Conservation (phyloP, 1,139 yeast species). For the Zygosaccharomyces pseudobailii region DNA sequence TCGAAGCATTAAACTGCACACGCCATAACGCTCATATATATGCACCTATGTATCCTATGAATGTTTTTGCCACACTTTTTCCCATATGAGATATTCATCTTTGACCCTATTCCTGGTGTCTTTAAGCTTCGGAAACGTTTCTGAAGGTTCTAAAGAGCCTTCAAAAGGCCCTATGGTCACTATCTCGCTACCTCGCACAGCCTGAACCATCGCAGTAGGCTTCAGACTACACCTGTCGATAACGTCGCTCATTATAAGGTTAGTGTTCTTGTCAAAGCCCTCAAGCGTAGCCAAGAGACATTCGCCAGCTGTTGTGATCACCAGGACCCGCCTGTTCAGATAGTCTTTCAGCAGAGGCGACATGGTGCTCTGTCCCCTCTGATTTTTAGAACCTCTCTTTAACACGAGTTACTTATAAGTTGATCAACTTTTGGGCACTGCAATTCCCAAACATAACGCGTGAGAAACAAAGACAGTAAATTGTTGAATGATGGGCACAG, state of each 20-base stretch:
- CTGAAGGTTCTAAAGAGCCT: constrained; percentile 38
- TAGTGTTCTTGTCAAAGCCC: constrained; percentile 80
- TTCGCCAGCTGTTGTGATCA: constrained; percentile 82
- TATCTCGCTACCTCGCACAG: constrained; percentile 79
- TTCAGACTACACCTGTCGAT: constrained; percentile 45
- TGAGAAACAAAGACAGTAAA: not conserved
- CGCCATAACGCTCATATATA: constrained; percentile 16
- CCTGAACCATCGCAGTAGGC: constrained; percentile 23
- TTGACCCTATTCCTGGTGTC: constrained; percentile 37
- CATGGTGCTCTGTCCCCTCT: constrained; percentile 16
- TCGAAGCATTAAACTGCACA: constrained; percentile 5
- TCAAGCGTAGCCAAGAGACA: constrained; percentile 62
- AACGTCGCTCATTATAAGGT: constrained; percentile 60
- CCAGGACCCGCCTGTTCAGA: constrained; percentile 48
- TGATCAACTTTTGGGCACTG: not conserved
- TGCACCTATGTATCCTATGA: constrained; percentile 17
- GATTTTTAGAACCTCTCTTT: not conserved
- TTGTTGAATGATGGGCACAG: not conserved
- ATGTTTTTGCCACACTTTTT: constrained; percentile 18
- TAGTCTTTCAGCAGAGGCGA: constrained; percentile 32
- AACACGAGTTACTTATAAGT: not conserved
- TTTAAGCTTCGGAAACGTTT: constrained; percentile 22
- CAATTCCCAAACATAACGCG: not conserved
- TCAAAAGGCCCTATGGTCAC: constrained; percentile 70
- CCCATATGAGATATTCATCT: constrained; percentile 32